Evolutionary conservation across 2,329 filamentous ascomycete genomes (phyloP), one percentile per base, ranked within the genome.

Genomic region (Xylariaceae sp.): DNA sequence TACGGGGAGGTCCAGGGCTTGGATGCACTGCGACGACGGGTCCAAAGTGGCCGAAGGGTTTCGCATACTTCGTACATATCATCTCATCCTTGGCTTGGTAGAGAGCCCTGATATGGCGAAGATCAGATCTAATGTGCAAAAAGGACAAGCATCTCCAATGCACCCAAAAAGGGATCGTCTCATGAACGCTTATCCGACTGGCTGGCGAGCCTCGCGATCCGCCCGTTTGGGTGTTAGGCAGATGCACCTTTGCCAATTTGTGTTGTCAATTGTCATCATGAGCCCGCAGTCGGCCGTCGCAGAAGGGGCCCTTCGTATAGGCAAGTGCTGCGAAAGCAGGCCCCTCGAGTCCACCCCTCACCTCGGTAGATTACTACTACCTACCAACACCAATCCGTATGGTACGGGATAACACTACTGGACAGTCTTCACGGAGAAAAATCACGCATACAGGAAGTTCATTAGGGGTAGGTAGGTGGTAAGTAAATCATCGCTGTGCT

Each of bases 191-290:
- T 64, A 62, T 63, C 64, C 67, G 60, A 66, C 66, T 70, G 66
- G 67, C 57, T 66, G 58, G 57, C 57, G 59, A 68, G 64, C 65
- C 63, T 68, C 62, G 61, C 63, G 64, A 70, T 70, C 64, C 66
- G 63, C 64, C 67, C 66, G 60, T 66, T 66, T 64, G 59, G 60
- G 56, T 53, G 52, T 62, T 45, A 48, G 51, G 45, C 55, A 63
- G 39, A 52, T 63, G 62, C 57, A 64, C 39, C 34, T 44, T 48
- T n/a, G 37, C 48, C 49, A 59, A 47, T 39, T 51, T 35, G 39
- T 51, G 47, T 44, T 51, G 45, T 52, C 23, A 15, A 56, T 56
- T 53, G 23, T 30, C 23, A 45, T 50, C 45, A 53, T 53, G 10
- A 30, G 39, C 34, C 47, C 18, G 42, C 48, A 39, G 11, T 6